Evolutionary conservation across 148 eudicot species (phyloP).

Genomic region (Arctostaphylos glauca): DNA sequence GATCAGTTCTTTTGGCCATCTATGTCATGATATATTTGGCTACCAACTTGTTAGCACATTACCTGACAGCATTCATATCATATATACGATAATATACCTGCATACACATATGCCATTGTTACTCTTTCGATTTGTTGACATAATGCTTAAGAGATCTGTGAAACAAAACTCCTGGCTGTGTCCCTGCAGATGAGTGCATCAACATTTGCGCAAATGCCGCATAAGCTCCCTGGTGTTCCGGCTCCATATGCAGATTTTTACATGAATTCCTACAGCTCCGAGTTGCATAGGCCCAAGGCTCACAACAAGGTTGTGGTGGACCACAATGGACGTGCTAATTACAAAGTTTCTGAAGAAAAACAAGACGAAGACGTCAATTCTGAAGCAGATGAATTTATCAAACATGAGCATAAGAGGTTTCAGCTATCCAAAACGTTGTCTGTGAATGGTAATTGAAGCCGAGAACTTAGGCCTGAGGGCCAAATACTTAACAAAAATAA

Average conservation of each 20-base stretch:
- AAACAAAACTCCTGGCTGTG: neutral
- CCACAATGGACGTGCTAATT: neutral
- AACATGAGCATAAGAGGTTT: slow-evolving; percentile 27
- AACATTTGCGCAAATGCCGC: slow-evolving; percentile 11
- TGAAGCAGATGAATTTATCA: slow-evolving; percentile 38
- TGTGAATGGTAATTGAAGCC: neutral
- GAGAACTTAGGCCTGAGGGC: neutral
- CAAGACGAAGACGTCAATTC: slow-evolving; percentile 28
- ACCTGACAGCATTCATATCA: neutral
- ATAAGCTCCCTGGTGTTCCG: neutral
- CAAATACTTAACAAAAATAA: neutral
- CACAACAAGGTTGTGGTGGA: neutral
- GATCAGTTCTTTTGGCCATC: neutral
- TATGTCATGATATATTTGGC: neutral
- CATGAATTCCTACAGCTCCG: neutral
- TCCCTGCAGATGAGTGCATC: neutral
- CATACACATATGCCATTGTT: no score
- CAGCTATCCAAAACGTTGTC: slow-evolving; percentile 19
- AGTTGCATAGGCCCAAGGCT: neutral
- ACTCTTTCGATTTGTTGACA: no score
- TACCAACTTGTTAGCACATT: neutral
- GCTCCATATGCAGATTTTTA: neutral
- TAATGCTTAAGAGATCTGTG: neutral
- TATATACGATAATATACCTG: neutral
- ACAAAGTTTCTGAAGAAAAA: neutral